Conservation (phyloP, 2,329 filamentous ascomycete genomes). For the Talaromyces sp. region DNA sequence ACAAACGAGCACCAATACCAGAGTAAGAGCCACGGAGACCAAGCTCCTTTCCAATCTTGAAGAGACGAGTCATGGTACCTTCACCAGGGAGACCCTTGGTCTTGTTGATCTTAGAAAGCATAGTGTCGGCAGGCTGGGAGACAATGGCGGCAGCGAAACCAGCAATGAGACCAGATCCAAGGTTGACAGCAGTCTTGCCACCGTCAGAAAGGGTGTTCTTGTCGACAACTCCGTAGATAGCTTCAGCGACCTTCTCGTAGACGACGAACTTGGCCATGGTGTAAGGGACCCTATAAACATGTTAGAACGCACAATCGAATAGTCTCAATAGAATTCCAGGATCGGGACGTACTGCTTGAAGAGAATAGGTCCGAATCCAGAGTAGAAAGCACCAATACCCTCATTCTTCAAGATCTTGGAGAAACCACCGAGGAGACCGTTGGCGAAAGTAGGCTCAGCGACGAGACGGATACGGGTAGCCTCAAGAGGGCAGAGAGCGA, state of each 20-base stretch:
- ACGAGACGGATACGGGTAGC: constrained; percentile 91
- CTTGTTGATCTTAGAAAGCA: constrained; percentile 97
- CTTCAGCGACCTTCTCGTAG: constrained; percentile 80
- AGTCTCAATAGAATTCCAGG: background rate
- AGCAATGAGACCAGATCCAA: constrained; percentile 77
- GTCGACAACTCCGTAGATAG: constrained; percentile 63
- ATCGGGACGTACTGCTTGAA: constrained; percentile 66
- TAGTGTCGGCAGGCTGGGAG: constrained; percentile 87
- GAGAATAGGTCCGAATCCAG: constrained; percentile 80
- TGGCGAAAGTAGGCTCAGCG: constrained; percentile 79
- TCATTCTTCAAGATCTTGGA: constrained; percentile 76
- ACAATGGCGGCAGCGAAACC: constrained; percentile 82
- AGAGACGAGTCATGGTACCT: constrained; percentile 70
- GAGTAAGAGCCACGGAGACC: constrained; percentile 71
- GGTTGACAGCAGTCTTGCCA: constrained; percentile 74
- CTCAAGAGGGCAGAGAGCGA: constrained; percentile 80
- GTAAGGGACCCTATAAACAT: constrained; percentile 67
- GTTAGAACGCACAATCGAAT: background rate
- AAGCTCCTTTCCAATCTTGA: constrained; percentile 86
- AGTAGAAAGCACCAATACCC: constrained; percentile 82
- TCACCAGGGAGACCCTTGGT: constrained; percentile 81
- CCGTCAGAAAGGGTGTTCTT: constrained; percentile 64
- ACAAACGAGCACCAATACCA: constrained; percentile 74
- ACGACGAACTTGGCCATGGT: constrained; percentile 95
- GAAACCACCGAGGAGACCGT: constrained; percentile 72